phyloP scores from a whole-genome alignment of 768 basidiomycete genomes.

The Arthromyces matolae region DNA sequence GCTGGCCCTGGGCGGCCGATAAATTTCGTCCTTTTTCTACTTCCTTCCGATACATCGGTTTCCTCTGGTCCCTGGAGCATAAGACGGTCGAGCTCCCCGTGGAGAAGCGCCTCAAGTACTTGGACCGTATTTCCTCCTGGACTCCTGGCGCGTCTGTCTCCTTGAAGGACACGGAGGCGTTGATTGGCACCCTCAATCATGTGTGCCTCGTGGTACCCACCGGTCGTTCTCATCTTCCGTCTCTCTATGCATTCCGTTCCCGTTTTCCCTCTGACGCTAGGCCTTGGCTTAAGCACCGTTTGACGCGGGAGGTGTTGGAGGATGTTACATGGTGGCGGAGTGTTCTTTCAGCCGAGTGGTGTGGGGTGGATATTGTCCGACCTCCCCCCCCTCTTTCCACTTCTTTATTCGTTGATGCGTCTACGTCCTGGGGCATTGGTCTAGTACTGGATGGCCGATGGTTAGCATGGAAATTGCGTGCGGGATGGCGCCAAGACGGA shows the following conservation, averaged over 20 bases:
- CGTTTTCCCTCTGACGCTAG: too few relatives aligned
- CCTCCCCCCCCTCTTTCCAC: neutral
- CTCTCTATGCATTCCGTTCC: too few relatives aligned
- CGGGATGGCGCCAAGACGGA: conserved; percentile 24
- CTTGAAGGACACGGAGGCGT: conserved; percentile 20
- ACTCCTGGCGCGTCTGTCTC: too few relatives aligned
- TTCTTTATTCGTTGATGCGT: conserved; percentile 34
- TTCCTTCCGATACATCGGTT: conserved; percentile 34
- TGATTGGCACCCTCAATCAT: conserved; percentile 31
- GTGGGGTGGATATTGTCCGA: neutral
- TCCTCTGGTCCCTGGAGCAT: conserved; percentile 28
- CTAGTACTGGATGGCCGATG: too few relatives aligned
- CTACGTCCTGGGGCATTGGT: too few relatives aligned
- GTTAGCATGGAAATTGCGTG: conserved; percentile 35
- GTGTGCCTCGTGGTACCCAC: too few relatives aligned
- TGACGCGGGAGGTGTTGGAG: conserved; percentile 10
- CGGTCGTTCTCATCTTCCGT: too few relatives aligned
- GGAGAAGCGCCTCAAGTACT: conserved; percentile 27
- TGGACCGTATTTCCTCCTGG: conserved; percentile 21
- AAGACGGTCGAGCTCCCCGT: conserved; percentile 29
- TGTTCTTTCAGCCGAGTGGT: too few relatives aligned
- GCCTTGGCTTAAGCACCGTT: conserved; percentile 10
- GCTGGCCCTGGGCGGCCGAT: conserved; percentile 32
- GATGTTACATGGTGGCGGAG: conserved; percentile 27
- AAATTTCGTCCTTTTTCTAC: conserved; percentile 26